phyloP scores from a whole-genome alignment of 2,329 filamentous ascomycete genomes.

The Colletotrichum aenigma region DNA sequence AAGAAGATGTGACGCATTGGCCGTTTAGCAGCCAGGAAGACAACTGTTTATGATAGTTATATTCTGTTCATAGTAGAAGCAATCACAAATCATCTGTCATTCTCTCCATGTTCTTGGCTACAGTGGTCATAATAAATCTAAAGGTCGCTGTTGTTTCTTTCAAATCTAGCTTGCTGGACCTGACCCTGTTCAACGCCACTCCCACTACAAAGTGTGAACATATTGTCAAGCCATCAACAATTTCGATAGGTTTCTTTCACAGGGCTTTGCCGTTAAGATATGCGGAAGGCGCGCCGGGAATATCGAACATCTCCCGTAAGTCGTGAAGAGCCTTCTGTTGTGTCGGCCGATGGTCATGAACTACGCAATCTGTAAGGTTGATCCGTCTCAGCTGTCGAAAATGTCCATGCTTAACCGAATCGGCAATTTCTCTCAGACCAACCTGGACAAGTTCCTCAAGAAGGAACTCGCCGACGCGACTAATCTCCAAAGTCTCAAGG shows the following conservation, averaged over 20 bases:
- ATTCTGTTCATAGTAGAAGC: neutral
- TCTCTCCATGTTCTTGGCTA: neutral
- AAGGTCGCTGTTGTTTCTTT: neutral
- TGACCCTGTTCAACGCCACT: neutral
- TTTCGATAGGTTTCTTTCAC: accelerated
- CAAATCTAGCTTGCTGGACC: neutral
- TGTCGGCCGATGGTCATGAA: neutral
- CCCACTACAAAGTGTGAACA: neutral
- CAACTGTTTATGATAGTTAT: neutral
- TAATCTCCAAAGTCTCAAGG: neutral
- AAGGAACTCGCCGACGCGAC: neutral
- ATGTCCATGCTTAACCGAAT: neutral
- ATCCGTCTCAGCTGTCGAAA: neutral
- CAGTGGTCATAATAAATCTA: neutral
- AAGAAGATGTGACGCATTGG: neutral
- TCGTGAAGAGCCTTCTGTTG: neutral
- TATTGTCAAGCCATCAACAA: neutral
- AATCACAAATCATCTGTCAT: neutral
- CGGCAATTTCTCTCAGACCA: neutral
- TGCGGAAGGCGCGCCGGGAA: neutral
- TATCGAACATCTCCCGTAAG: neutral
- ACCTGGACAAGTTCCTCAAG: neutral
- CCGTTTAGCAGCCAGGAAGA: neutral
- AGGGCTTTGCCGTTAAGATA: neutral
- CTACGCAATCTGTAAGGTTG: neutral